Evolutionary conservation across 2,329 filamentous ascomycete genomes (phyloP), one percentile per base, ranked within the genome.

Genomic region (Onygenales sp.): DNA sequence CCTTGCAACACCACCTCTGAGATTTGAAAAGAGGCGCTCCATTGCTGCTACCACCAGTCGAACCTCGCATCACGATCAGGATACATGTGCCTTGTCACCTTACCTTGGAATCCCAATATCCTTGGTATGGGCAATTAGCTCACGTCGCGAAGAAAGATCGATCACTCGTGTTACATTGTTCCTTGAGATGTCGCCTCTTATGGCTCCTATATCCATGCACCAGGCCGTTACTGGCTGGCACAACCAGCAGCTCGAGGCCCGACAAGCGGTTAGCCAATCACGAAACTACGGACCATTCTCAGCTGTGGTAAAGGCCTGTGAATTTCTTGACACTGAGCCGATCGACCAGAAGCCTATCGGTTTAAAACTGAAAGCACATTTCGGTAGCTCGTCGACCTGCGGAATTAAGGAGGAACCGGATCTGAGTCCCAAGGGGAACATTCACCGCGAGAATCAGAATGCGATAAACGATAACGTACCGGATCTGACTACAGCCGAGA

Each of bases 131-230:
- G 47, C 17, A 17, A 21, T 39, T 31, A 39, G 14, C 32, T 40
- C 14, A 49, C 34, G 5, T 13, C 11, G 21, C 10, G 32, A n/a
- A 37, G 47, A 40, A 40, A 32, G n/a, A 10, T 14, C 31, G 31
- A 49, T n/a, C 21, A 27, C 21, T 27, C 10, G 47, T 48, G 47
- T 14, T n/a, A 40, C 47, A 49, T 44, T 49, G 31, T 39, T 51
- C 2, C 42, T 21, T 37, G 13, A 42, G 42, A 36, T 50, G 21
- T 48, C 47, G 11, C 36, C 46, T n/a, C 37, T 40, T 32, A 52
- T 56, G 48, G 49, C 50, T 11, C 39, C 54, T 32, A 54, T 49
- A 21, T 48, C 46, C 31, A 42, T 52, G 27, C 32, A 51, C 33
- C 37, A 42, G 34, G 47, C 46, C 21, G n/a, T 31, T 17, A 32